A percentile compares a stretch with the other conserved stretches of the same genome.
Conservation (phyloP, 495 filamentous ascomycete species). For the Penicillium robsamsonii region DNA sequence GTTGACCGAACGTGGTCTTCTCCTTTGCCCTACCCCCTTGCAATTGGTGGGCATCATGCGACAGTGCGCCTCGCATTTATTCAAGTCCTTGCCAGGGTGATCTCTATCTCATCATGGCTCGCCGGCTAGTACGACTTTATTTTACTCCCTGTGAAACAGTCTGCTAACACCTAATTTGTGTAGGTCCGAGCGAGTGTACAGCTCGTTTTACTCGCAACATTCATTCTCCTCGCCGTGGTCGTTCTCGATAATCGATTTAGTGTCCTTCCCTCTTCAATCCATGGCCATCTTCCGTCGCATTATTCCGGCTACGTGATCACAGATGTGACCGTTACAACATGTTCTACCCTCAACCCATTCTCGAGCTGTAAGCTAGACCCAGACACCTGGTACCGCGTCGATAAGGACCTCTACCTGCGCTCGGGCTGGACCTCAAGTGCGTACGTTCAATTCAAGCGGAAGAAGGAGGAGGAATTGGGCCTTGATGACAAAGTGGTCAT, state of each 20-base stretch:
- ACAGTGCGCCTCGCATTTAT: constrained; percentile 22
- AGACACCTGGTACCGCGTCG: constrained; percentile 76
- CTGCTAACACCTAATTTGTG: constrained; percentile 13
- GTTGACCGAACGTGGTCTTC: constrained; percentile 30
- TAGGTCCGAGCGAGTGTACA: constrained; percentile 80
- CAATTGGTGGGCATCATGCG: constrained; percentile 25
- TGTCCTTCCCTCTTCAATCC: constrained; percentile 77
- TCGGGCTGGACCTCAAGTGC: constrained; percentile 71
- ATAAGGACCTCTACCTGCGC: constrained; percentile 88
- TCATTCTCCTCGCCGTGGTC: constrained; percentile 68
- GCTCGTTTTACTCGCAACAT: constrained; percentile 62
- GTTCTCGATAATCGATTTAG: constrained; percentile 79
- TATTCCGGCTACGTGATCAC: constrained; percentile 80
- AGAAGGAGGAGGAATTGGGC: constrained; percentile 81
- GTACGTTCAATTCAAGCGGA: constrained; percentile 80
- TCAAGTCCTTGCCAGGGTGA: constrained; percentile 41
- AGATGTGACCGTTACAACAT: constrained; percentile 80
- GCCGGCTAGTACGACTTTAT: constrained; percentile 41
- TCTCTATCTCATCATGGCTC: constrained; percentile 41
- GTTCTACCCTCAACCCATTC: constrained; percentile 71
- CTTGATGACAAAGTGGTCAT: constrained; percentile 75
- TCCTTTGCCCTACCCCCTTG: constrained; percentile 15
- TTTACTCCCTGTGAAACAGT: constrained; percentile 1
- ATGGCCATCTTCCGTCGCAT: constrained; percentile 78
- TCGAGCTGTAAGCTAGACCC: constrained; percentile 75